Base-by-base conservation (phyloP, 768 basidiomycete species). In the Mycena haematopus region DNA sequence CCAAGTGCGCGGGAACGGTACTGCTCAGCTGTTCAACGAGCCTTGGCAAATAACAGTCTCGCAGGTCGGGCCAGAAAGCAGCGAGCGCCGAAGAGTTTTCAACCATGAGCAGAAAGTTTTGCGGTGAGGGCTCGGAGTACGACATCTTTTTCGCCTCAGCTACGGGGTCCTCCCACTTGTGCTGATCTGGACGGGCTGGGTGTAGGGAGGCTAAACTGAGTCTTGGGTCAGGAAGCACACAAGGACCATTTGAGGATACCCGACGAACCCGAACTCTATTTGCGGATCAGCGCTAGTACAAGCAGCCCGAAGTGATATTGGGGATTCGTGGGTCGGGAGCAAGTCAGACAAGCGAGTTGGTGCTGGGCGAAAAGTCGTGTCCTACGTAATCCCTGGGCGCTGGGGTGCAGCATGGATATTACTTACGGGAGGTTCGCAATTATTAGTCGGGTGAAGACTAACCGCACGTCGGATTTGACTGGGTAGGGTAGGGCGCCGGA, bases 1-100 rank as follows among this genome's bases (percentile, higher is more conserved):
- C 84, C 56, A 77, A 75, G 27, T 77, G 70, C 58, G 73, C 56
- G 5, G 78, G 74, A 65, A 81, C 79, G 6, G 77, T 72, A 21
- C 68, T 63, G 62, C 79, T 71, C 52, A 86, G 70, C 27, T 74
- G 76, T 44, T 78, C 75, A 54, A 83, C 74, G 44, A 87, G 73
- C 10, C 70, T 75, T 21, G 70, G 74, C 22, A 86, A 75, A 69
- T 80, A 81, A 24, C 76, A 78, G 68, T 81, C 78, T 63, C 79
- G 75, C 35, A 86, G 79, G 71, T 82, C 77, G 65, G 76, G 67
- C 86, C 86, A 87, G 24, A 78, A 73, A 7, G 63, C 21, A 25
- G 73, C 70, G 76, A 85, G 82, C 1, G 72, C 70, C 35, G 75
- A 74, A 0, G 86, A 86, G 67, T 86, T 86, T 74, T 87, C 86